Evolutionary conservation across 2,329 filamentous ascomycete genomes (phyloP).

Genomic region (Blastomyces percursus): DNA sequence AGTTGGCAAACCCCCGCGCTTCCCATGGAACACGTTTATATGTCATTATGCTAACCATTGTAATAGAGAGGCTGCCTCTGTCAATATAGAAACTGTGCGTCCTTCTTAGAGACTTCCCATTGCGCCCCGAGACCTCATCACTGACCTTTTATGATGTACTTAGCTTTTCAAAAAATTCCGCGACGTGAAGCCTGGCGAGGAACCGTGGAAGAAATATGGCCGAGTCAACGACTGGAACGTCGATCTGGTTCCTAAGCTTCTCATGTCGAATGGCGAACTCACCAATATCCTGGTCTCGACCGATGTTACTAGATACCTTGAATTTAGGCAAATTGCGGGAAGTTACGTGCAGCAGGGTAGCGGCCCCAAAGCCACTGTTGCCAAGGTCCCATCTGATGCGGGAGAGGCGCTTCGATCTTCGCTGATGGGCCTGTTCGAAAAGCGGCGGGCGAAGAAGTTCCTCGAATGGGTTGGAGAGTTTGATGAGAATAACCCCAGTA

Average conservation of each 20-base stretch:
- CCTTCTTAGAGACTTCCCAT: background rate
- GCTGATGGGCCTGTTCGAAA: slow-evolving; percentile 96
- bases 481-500: slow-evolving; percentile 66
- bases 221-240: slow-evolving; percentile 98
- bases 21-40: slow-evolving; percentile 14
- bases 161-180: slow-evolving; percentile 96
- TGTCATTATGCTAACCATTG: slow-evolving; percentile 12
- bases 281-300: slow-evolving; percentile 98
- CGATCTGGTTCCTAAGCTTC: slow-evolving; percentile 92
- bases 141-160: slow-evolving; percentile 21
- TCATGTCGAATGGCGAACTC: slow-evolving; percentile 97
- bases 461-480: slow-evolving; percentile 90
- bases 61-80: slow-evolving; percentile 76
- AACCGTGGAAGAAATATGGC: slow-evolving; percentile 98
- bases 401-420: slow-evolving; percentile 82
- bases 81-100: slow-evolving; percentile 86
- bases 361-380: slow-evolving; percentile 75
- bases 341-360: slow-evolving; percentile 89
- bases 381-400: slow-evolving; percentile 93
- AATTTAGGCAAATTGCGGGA: slow-evolving; percentile 90
- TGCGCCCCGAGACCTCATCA: background rate
- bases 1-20: slow-evolving; percentile 29
- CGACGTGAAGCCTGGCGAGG: slow-evolving; percentile 64
- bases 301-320: slow-evolving; percentile 77
- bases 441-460: slow-evolving; percentile 92